phyloP scores from a whole-genome alignment of 106 monocot species.

The Posidonia australis region DNA sequence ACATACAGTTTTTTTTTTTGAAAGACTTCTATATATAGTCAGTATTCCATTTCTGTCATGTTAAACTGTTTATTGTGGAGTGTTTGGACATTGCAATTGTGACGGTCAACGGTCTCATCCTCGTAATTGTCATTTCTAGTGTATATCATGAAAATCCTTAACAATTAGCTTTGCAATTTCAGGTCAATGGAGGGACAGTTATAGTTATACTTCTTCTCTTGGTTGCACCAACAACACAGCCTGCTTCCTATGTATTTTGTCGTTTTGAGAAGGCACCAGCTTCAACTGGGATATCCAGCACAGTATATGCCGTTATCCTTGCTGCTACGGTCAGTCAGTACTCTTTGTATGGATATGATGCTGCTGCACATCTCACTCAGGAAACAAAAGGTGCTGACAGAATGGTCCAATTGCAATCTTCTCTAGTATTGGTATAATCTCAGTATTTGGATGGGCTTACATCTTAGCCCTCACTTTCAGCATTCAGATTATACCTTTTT shows the following conservation, averaged over 20 bases:
- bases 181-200: slow-evolving; percentile 57
- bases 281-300: slow-evolving; percentile 51
- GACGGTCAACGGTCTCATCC: too few species aligned
- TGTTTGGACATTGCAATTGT: too few species aligned
- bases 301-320: slow-evolving; percentile 47
- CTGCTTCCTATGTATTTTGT: slow-evolving; percentile 68
- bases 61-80: too few species aligned
- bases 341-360: slow-evolving; percentile 82
- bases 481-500: slow-evolving; percentile 49
- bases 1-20: too few species aligned
- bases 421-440: slow-evolving; percentile 70
- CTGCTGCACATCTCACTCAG: slow-evolving; percentile 85
- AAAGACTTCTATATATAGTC: too few species aligned
- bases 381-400: slow-evolving; percentile 83
- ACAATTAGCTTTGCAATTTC: neutral
- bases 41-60: too few species aligned
- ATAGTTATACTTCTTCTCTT: slow-evolving; percentile 70
- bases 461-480: slow-evolving; percentile 80
- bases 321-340: slow-evolving; percentile 71
- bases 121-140: too few species aligned
- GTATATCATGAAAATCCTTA: too few species aligned
- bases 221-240: slow-evolving; percentile 42
- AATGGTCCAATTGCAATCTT: slow-evolving; percentile 83
- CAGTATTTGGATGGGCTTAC: slow-evolving; percentile 79
- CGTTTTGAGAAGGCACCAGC: slow-evolving; percentile 57